Evolutionary conservation across 768 basidiomycete species (phyloP).

Genomic region (Podaxis sp.): DNA sequence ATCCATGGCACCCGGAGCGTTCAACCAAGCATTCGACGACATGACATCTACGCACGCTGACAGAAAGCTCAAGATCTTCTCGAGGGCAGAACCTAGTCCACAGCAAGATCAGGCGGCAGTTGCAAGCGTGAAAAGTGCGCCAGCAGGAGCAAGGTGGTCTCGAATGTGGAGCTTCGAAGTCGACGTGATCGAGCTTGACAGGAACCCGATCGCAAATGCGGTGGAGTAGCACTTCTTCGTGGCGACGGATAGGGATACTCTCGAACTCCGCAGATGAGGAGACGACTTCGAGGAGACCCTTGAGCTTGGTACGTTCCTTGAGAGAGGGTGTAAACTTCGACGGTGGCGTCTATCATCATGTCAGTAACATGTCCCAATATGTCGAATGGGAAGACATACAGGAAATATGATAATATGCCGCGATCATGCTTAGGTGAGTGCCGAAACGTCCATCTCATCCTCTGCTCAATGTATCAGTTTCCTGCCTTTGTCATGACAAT

Average conservation of each 20-base stretch:
- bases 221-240: constrained; percentile 82
- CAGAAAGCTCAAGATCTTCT: constrained; percentile 87
- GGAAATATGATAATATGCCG: constrained; percentile 93
- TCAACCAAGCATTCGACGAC: constrained; percentile 95
- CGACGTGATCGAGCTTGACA: constrained; percentile 80
- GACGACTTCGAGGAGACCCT: constrained; percentile 94
- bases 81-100: constrained; percentile 87
- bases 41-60: constrained; percentile 98
- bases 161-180: constrained; percentile 98
- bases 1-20: constrained; percentile 96
- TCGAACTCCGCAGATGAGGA: constrained; percentile 98
- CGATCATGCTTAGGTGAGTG: constrained; percentile 97
- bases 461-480: constrained; percentile 38
- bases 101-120: constrained; percentile 89
- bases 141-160: constrained; percentile 94
- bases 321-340: constrained; percentile 96
- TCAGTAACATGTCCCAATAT: not conserved
- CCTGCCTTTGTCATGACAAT: not conserved
- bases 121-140: constrained; percentile 95
- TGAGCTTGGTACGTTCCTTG: constrained; percentile 95
- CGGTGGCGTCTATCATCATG: constrained; percentile 72
- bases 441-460: constrained; percentile 91
- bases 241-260: constrained; percentile 88
- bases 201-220: constrained; percentile 96
- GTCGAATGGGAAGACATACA: constrained; percentile 46